These are phyloP conservation scores for Daedaleopsis sinensis DNA, from an alignment of 768 basidiomycete genomes.

Conservation along the genomic window DNA sequence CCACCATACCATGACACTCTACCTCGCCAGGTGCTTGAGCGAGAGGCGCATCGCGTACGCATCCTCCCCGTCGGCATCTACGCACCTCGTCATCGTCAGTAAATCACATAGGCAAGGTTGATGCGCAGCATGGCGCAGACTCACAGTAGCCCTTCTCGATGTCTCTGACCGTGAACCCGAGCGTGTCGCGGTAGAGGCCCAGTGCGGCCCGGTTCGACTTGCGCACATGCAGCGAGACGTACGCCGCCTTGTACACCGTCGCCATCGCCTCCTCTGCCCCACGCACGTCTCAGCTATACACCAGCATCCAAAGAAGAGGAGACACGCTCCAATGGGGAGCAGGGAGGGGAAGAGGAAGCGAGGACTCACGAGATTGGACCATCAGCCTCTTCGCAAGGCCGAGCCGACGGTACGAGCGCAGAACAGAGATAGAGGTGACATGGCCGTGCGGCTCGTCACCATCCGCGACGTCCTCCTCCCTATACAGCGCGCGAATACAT, in stretches of 20 bases:
- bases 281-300: neutral
- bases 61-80: constrained; percentile 95
- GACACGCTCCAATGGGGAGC: neutral
- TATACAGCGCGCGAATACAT: constrained; percentile 30
- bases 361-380: constrained; percentile 81
- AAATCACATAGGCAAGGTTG: constrained; percentile 3
- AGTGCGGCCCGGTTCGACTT: constrained; percentile 95
- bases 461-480: constrained; percentile 67
- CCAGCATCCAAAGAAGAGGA: too few relatives aligned
- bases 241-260: constrained; percentile 79
- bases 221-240: constrained; percentile 89
- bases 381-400: constrained; percentile 94
- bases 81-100: constrained; percentile 1
- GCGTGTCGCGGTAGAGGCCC: constrained; percentile 81
- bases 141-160: constrained; percentile 91
- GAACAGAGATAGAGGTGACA: constrained; percentile 95
- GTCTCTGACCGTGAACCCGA: constrained; percentile 86
- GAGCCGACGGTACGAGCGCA: constrained; percentile 87
- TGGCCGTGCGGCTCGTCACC: constrained; percentile 78
- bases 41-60: constrained; percentile 88
- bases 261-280: constrained; percentile 87
- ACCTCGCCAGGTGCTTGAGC: constrained; percentile 41
- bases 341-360: neutral
- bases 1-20: neutral
- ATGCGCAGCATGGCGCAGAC: constrained; percentile 33